These are phyloP conservation scores for Neurospora sp. DNA, from an alignment of 495 filamentous ascomycete species.

Conservation along the genomic window DNA sequence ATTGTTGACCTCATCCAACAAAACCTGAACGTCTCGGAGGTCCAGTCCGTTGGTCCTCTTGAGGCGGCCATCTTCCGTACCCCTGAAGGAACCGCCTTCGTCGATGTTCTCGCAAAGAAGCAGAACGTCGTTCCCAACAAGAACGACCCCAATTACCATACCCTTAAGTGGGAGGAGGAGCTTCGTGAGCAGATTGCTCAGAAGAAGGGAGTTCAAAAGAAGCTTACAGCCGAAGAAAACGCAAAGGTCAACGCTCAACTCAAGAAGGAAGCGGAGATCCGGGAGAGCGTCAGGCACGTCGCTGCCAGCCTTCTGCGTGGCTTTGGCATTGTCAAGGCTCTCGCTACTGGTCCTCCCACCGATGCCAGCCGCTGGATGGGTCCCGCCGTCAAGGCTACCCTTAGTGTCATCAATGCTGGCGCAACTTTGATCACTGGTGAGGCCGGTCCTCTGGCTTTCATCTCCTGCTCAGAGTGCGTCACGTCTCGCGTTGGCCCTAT, in stretches of 20 bases:
- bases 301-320: slow-evolving; percentile 65
- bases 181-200: slow-evolving; percentile 76
- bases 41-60: slow-evolving; percentile 62
- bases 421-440: slow-evolving; percentile 73
- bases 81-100: slow-evolving; percentile 72
- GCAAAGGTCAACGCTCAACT: slow-evolving; percentile 86
- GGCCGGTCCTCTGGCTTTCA: slow-evolving; percentile 65
- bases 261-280: slow-evolving; percentile 71
- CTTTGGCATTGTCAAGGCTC: slow-evolving; percentile 69
- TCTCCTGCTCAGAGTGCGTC: slow-evolving; percentile 63
- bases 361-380: slow-evolving; percentile 82
- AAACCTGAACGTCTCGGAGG: slow-evolving; percentile 56
- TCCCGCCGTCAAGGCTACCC: slow-evolving; percentile 55
- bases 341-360: slow-evolving; percentile 76
- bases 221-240: slow-evolving; percentile 79
- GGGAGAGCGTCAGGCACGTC: slow-evolving; percentile 54
- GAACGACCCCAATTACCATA: slow-evolving; percentile 86
- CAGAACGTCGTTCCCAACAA: slow-evolving; percentile 59
- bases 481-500: slow-evolving; percentile 65
- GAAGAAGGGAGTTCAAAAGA: slow-evolving; percentile 87
- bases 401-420: slow-evolving; percentile 64
- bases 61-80: slow-evolving; percentile 89
- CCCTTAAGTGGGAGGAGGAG: slow-evolving; percentile 92
- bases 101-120: slow-evolving; percentile 83
- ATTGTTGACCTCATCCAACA: slow-evolving; percentile 61